These are phyloP conservation scores for Trypanosoma melophagium DNA, from an alignment of 208 protist species.

Conservation along the genomic window DNA sequence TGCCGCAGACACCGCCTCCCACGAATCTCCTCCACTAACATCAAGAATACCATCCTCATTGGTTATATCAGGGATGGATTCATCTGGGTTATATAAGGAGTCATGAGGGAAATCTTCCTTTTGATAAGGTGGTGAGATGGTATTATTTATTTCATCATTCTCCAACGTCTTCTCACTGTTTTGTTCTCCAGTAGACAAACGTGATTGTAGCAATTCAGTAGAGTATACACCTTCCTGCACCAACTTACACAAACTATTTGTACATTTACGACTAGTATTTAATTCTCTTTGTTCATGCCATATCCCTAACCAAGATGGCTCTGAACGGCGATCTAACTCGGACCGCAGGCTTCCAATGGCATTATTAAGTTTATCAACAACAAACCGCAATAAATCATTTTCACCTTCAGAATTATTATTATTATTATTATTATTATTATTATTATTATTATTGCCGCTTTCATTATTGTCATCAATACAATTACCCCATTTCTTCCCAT, in stretches of 20 bases:
- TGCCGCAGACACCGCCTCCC: conserved; percentile 9
- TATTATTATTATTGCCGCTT: no score
- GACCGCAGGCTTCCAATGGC: conserved; percentile 3
- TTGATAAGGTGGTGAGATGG: no score
- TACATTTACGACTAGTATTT: conserved; percentile 7
- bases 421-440: not conserved
- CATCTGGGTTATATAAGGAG: no score
- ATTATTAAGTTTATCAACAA: conserved; percentile 17
- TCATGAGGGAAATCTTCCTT: no score
- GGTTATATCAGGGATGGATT: no score
- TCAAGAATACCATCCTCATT: conserved; percentile 5
- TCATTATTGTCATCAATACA: not conserved
- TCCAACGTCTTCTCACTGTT: not conserved
- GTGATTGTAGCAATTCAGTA: not conserved
- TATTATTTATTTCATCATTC: not conserved
- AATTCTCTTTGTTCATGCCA: conserved; percentile 11
- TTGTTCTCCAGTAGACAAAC: not conserved
- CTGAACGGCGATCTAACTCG: not conserved
- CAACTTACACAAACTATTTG: not conserved
- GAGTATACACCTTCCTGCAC: not conserved
- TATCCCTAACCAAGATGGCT: not conserved
- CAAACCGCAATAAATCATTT: not conserved
- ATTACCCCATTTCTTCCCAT: not conserved
- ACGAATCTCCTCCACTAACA: conserved; percentile 29
- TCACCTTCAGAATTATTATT: not conserved